Evolutionary conservation across 352 stramenopile genomes (phyloP), one percentile per base, ranked within the genome.

Genomic region (Phytophthora pluvialis): DNA sequence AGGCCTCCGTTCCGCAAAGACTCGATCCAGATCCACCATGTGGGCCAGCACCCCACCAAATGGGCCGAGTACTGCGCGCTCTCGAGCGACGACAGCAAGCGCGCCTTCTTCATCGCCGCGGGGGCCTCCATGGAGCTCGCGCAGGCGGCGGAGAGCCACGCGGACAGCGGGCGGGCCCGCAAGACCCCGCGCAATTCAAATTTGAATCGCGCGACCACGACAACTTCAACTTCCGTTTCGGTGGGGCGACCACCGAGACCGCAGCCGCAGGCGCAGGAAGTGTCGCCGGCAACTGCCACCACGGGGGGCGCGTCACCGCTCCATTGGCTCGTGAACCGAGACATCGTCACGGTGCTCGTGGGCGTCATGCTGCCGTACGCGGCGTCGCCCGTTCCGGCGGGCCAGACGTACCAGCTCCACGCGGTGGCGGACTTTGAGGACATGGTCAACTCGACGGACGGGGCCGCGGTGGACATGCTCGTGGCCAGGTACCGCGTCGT

Each of bases 1-100:
- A 86, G 84, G 58, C 61, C 62, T 44, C 71, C 74, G 25, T 90
- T 91, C 67, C 80, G 80, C 42, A 87, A 82, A 48, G 81, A 91
- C 62, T 72, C 83, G 65, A 88, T 89, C 60, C 46, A 81, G 64
- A 74, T 88, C 61, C 82, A 91, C 77, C 64, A 81, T 44, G 36
- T 54, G 12, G 63, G 78, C 52, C 80, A 91, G 62, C 82, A 91
- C 49, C 62, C 80, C 31, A 44, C 29, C 18, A 70, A 71, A 13
- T 91, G 82, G 82, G 45, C 45, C 2, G 57, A 67, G 48, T 89
- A 89, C 58, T 76, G 79, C 4, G 55, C 72, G 0, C 62, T 78
- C n/a, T 55, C 50, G 11, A 77, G 73, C 9, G 64, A 80, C 15
- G 64, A 77, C 38, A 77, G 81, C 42, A 81, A 80, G 69, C 67